These are phyloP conservation scores for Stachybotrys elegans DNA, from an alignment of 2,329 filamentous ascomycete genomes.

Conservation along the genomic window DNA sequence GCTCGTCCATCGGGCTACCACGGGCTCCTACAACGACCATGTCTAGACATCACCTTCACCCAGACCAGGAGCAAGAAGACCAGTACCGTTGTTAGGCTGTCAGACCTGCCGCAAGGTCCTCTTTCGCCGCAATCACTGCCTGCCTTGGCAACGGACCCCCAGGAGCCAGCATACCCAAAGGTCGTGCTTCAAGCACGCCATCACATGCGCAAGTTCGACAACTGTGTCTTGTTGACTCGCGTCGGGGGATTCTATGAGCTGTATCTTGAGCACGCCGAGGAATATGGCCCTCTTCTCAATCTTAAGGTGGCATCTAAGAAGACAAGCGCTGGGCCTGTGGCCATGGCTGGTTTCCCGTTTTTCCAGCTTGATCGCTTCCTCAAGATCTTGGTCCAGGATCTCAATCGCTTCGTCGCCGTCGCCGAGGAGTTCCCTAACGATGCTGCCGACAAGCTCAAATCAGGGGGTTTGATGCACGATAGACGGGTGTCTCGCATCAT, in stretches of 20 bases:
- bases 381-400: slow-evolving; percentile 86
- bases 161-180: slow-evolving; percentile 66
- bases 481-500: slow-evolving; percentile 81
- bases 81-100: slow-evolving; percentile 46
- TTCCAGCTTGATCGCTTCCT: slow-evolving; percentile 90
- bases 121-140: slow-evolving; percentile 16
- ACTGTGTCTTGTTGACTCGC: slow-evolving; percentile 85
- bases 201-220: slow-evolving; percentile 86
- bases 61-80: slow-evolving; percentile 48
- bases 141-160: slow-evolving; percentile 19
- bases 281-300: slow-evolving; percentile 79
- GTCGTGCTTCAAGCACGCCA: slow-evolving; percentile 80
- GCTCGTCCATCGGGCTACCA: not conserved
- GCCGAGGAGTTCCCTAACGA: slow-evolving; percentile 86
- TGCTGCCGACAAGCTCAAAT: slow-evolving; percentile 62
- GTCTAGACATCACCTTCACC: not conserved
- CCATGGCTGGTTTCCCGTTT: slow-evolving; percentile 94
- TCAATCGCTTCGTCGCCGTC: slow-evolving; percentile 87
- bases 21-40: not conserved
- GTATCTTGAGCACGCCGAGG: slow-evolving; percentile 92
- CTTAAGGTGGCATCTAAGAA: slow-evolving; percentile 80
- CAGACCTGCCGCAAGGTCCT: slow-evolving; percentile 52
- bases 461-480: slow-evolving; percentile 77
- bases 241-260: slow-evolving; percentile 97
- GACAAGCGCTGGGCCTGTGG: slow-evolving; percentile 70